phyloP scores from a whole-genome alignment of 164 flowering plant genomes.

The Macadamia tetraphylla region DNA sequence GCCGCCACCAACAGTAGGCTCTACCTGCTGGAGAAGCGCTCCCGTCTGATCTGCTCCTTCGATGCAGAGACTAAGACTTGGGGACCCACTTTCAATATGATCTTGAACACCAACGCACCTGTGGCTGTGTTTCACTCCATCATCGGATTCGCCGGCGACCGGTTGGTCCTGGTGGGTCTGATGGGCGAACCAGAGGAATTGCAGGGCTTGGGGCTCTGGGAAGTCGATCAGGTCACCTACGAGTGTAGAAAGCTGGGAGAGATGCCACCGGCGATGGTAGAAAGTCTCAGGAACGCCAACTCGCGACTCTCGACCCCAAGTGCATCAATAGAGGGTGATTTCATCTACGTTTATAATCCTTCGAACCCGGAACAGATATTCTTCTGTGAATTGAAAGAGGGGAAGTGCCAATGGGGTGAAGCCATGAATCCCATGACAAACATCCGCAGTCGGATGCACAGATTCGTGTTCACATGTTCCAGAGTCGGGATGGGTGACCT shows the following conservation, averaged over 20 bases:
- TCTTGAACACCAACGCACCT: too few species aligned
- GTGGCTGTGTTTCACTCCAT: conserved; percentile 22
- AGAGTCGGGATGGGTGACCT: conserved; percentile 40
- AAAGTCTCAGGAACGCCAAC: conserved; percentile 24
- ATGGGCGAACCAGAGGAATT: conserved; percentile 16
- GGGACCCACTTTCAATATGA: conserved; percentile 11
- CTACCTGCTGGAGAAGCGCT: conserved; percentile 38
- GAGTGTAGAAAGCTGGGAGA: conserved; percentile 33
- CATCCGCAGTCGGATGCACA: conserved; percentile 19
- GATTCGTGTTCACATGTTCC: conserved; percentile 38
- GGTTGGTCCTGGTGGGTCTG: conserved; percentile 48
- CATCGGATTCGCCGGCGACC: conserved; percentile 26
- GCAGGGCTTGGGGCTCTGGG: conserved; percentile 44
- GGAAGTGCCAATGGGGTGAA: conserved; percentile 38
- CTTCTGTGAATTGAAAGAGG: conserved; percentile 31
- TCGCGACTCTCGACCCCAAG: conserved; percentile 8
- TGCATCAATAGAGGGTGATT: conserved; percentile 21
- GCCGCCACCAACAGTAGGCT: conserved; percentile 30
- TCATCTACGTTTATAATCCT: conserved; percentile 33
- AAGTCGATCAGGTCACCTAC: conserved; percentile 24
- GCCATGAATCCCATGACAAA: conserved; percentile 22
- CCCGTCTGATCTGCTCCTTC: conserved; percentile 46
- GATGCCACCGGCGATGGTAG: conserved; percentile 44
- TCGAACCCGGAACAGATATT: conserved; percentile 35
- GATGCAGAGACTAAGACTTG: conserved; percentile 36